phyloP scores from a whole-genome alignment of 768 basidiomycete genomes.

The Hydnum rufescens region DNA sequence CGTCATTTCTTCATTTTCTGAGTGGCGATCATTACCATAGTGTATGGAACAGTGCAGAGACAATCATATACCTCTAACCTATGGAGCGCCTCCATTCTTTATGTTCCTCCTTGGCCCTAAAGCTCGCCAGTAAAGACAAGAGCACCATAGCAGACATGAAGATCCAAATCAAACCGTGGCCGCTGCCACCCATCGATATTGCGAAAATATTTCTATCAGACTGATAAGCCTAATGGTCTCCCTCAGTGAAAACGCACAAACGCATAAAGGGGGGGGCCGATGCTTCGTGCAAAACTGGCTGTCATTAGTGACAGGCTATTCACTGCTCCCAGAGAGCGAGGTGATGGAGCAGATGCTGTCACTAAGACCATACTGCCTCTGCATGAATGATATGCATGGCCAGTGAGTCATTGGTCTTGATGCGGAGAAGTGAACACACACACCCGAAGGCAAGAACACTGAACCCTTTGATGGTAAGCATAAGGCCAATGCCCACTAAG shows the following conservation, averaged over 20 bases:
- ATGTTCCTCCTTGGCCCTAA: background rate
- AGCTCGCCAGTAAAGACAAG: background rate
- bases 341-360: slow-evolving; percentile 7
- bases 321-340: slow-evolving; percentile 7
- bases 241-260: background rate
- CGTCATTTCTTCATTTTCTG: too few relatives aligned
- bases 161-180: background rate
- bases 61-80: too few relatives aligned
- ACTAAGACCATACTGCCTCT: slow-evolving; percentile 10
- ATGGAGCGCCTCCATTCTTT: background rate
- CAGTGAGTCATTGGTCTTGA: background rate
- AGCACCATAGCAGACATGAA: background rate
- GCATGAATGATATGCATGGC: background rate
- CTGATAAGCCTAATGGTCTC: too few relatives aligned
- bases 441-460: background rate
- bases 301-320: slow-evolving; percentile 10
- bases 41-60: too few relatives aligned
- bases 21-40: too few relatives aligned
- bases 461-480: background rate
- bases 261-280: slow-evolving; percentile 4
- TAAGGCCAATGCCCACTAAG: background rate
- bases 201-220: background rate
- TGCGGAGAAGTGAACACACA: background rate
- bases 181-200: background rate
- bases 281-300: slow-evolving; percentile 7